These are phyloP conservation scores for Lichtheimia ramosa DNA, from an alignment of 371 early-diverging fungal species.

Conservation along the genomic window DNA sequence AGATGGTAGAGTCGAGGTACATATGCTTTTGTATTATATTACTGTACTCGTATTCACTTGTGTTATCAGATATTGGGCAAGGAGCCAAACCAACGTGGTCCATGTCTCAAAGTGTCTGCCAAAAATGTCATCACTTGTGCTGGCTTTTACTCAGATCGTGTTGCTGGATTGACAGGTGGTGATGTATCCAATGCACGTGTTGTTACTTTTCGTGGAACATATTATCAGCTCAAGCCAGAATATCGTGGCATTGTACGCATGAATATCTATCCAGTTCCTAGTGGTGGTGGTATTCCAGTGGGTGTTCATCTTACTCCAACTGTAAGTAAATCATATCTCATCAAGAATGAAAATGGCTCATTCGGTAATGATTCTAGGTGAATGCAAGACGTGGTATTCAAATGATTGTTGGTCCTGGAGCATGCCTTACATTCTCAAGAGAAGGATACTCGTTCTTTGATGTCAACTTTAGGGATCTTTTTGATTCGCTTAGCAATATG, in stretches of 20 bases:
- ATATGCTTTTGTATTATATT: not conserved
- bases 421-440: conserved; percentile 50
- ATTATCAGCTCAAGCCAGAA: conserved; percentile 50
- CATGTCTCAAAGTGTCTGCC: conserved; percentile 41
- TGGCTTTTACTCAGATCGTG: conserved; percentile 52
- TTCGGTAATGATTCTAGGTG: conserved; percentile 9
- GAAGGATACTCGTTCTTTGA: conserved; percentile 35
- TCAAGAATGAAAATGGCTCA: not conserved
- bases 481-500: conserved; percentile 39
- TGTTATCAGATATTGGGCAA: conserved; percentile 36
- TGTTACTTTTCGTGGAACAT: conserved; percentile 50
- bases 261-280: conserved; percentile 53
- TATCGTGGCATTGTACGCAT: conserved; percentile 49
- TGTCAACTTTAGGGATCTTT: conserved; percentile 33
- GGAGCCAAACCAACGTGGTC: conserved; percentile 49
- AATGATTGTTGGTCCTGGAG: conserved; percentile 54
- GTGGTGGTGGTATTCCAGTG: conserved; percentile 52
- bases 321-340: not conserved
- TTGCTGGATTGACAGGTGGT: conserved; percentile 51
- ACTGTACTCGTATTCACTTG: not conserved
- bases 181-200: conserved; percentile 36
- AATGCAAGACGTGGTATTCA: conserved; percentile 47
- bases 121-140: conserved; percentile 54
- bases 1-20: conserved; percentile 39
- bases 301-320: conserved; percentile 54